These are phyloP conservation scores for Serpula lacrymans DNA, from an alignment of 768 basidiomycete species.

Conservation along the genomic window DNA sequence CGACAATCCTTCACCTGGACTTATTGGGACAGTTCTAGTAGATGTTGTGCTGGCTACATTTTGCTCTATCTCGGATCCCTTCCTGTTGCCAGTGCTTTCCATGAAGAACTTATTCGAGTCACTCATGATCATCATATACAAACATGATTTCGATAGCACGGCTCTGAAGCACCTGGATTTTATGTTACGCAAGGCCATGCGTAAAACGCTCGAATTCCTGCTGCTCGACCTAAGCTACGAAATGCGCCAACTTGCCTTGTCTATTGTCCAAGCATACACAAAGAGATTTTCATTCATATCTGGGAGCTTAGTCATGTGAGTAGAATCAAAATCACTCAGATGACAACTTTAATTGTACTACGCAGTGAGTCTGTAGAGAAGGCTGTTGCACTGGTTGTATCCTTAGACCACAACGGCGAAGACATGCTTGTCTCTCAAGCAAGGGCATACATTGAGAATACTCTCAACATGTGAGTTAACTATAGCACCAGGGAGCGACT, in stretches of 20 bases:
- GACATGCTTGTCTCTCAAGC: constrained; percentile 59
- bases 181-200: constrained; percentile 49
- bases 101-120: constrained; percentile 62
- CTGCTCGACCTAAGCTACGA: constrained; percentile 60
- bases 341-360: neutral
- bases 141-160: constrained; percentile 64
- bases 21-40: constrained; percentile 62
- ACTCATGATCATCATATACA: constrained; percentile 63
- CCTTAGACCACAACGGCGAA: constrained; percentile 48
- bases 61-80: constrained; percentile 41
- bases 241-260: constrained; percentile 60
- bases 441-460: constrained; percentile 49
- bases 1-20: constrained; percentile 38
- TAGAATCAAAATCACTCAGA: neutral
- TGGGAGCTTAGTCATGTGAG: constrained; percentile 12
- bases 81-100: constrained; percentile 49
- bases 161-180: constrained; percentile 53
- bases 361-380: constrained; percentile 52
- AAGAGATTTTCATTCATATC: constrained; percentile 47
- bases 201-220: constrained; percentile 48
- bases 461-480: constrained; percentile 43
- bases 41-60: constrained; percentile 57
- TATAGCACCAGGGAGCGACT: neutral
- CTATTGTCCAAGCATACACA: constrained; percentile 59
- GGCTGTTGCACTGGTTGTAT: constrained; percentile 43